Conservation (phyloP, 805 yeast species). For the Yarrowia bubula region DNA sequence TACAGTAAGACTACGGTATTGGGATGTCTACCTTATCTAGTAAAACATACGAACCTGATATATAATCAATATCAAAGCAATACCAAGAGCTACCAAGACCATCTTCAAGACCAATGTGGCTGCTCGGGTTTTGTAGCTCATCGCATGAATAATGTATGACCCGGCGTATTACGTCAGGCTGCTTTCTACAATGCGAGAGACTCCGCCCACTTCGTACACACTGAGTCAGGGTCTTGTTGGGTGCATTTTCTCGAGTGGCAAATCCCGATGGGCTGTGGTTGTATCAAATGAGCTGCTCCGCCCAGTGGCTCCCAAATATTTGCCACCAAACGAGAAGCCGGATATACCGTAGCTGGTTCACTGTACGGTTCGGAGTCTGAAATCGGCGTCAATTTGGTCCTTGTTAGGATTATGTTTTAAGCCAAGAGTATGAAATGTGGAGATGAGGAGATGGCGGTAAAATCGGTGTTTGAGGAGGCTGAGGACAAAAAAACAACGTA, state of each 20-base stretch:
- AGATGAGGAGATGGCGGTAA: too few species aligned
- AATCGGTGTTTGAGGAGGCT: too few species aligned
- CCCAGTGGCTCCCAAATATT: neutral
- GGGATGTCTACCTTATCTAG: too few species aligned
- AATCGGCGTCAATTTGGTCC: too few species aligned
- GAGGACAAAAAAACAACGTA: too few species aligned
- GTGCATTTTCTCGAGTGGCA: neutral
- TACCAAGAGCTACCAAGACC: neutral
- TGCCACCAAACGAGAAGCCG: neutral
- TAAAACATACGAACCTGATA: neutral
- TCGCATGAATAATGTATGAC: conserved; percentile 9
- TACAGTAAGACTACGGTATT: too few species aligned
- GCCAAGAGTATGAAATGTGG: too few species aligned
- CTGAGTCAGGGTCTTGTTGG: neutral
- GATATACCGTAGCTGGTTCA: too few species aligned
- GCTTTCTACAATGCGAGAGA: neutral
- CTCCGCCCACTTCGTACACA: neutral
- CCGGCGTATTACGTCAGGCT: neutral
- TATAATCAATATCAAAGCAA: neutral
- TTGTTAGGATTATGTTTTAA: too few species aligned
- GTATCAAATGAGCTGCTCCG: neutral
- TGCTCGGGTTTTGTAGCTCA: neutral
- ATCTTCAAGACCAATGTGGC: neutral
- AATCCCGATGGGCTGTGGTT: neutral
- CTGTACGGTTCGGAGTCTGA: too few species aligned